phyloP scores from a whole-genome alignment of 768 basidiomycete genomes.

The Leccinum longicurvipes region DNA sequence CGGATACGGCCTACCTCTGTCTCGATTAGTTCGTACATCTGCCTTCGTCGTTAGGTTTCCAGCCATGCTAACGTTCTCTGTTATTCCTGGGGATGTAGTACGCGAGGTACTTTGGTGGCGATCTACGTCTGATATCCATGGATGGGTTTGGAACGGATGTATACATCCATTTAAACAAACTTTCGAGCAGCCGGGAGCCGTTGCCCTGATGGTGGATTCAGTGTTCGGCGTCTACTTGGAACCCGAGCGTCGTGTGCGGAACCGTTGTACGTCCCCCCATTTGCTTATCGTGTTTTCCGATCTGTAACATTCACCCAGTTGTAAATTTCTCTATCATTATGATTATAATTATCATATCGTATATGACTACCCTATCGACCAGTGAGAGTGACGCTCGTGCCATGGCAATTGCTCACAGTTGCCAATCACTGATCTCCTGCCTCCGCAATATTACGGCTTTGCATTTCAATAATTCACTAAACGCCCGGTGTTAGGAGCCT shows the following conservation, averaged over 20 bases:
- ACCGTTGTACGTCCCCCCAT: constrained; percentile 2
- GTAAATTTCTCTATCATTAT: constrained; percentile 4
- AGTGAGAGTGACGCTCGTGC: background rate
- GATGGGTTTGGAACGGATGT: constrained; percentile 97
- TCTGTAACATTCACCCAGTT: background rate
- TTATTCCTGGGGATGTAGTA: constrained; percentile 47
- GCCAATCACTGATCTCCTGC: background rate
- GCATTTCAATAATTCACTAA: background rate
- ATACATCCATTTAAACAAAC: constrained; percentile 85
- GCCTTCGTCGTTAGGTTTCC: constrained; percentile 67
- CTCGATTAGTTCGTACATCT: constrained; percentile 65
- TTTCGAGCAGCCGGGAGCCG: constrained; percentile 50
- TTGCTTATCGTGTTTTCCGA: background rate
- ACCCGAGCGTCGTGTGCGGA: background rate
- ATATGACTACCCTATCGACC: background rate
- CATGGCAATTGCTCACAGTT: background rate
- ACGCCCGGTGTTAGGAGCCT: background rate
- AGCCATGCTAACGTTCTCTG: background rate
- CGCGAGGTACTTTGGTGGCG: constrained; percentile 93
- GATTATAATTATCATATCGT: background rate
- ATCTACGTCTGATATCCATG: constrained; percentile 93
- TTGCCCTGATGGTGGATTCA: constrained; percentile 15
- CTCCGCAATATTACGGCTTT: background rate
- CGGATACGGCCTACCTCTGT: constrained; percentile 94
- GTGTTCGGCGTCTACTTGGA: background rate